Percentiles rank a stretch among this genome's conserved stretches.
These are phyloP conservation scores for Neonectria coccinea DNA, from an alignment of 2,329 filamentous ascomycete genomes.

Conservation along the genomic window DNA sequence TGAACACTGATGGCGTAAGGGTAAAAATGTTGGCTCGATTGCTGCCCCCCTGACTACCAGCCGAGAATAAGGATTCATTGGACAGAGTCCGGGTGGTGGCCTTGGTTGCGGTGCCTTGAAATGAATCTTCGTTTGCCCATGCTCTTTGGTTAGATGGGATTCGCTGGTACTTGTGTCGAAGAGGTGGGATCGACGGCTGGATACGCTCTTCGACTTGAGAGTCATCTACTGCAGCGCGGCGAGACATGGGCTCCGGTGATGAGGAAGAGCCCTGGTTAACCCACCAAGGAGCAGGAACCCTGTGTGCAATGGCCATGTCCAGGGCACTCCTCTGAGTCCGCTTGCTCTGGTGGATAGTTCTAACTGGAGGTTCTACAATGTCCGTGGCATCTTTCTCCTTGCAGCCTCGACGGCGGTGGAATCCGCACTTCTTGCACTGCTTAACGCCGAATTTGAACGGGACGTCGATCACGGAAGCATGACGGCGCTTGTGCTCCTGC, in stretches of 20 bases:
- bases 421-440: slow-evolving; percentile 36
- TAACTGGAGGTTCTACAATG: not conserved
- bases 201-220: not conserved
- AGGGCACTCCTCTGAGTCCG: not conserved
- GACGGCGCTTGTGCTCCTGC: slow-evolving; percentile 21
- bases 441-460: slow-evolving; percentile 23
- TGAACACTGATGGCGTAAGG: not conserved
- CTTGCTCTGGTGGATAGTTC: not conserved
- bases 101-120: not conserved
- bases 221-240: no score
- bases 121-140: not conserved
- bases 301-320: not conserved
- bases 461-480: slow-evolving; percentile 13
- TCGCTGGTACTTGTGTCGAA: not conserved
- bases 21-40: not conserved
- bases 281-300: not conserved
- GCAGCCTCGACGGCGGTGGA: slow-evolving; percentile 30
- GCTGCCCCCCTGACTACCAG: not conserved
- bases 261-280: not conserved
- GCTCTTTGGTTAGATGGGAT: not conserved
- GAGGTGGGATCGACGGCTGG: not conserved
- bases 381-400: slow-evolving; percentile 20
- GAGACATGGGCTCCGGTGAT: not conserved
- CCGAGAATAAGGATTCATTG: not conserved
- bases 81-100: not conserved